Evolutionary conservation across 108 stramenopile genomes (phyloP).

Genomic region (Skeletonema marinoi): DNA sequence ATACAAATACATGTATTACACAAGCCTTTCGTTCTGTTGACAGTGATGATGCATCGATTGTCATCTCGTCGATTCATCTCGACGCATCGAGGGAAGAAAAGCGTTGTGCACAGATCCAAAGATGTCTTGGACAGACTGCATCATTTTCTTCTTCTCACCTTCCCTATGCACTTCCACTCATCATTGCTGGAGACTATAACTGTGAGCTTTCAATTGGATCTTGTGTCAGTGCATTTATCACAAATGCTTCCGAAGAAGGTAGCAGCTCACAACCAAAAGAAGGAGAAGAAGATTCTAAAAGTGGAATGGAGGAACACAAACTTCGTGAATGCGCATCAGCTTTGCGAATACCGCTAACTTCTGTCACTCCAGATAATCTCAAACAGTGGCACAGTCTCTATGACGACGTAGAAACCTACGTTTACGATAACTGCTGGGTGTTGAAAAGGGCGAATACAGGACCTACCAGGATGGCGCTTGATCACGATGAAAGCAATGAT

Average conservation of each 20-base stretch:
- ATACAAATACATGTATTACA: constrained; percentile 42
- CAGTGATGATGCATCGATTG: constrained; percentile 33
- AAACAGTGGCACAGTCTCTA: constrained; percentile 45
- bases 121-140: constrained; percentile 30
- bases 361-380: constrained; percentile 32
- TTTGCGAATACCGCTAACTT: constrained; percentile 21
- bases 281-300: not conserved
- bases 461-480: constrained; percentile 47
- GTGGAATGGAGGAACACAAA: not conserved
- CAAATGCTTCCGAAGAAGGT: not conserved
- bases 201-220: constrained; percentile 49
- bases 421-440: constrained; percentile 26
- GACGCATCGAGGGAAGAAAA: constrained; percentile 54
- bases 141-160: constrained; percentile 6
- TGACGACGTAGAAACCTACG: constrained; percentile 20
- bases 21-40: constrained; percentile 19
- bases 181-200: constrained; percentile 63
- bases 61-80: constrained; percentile 54
- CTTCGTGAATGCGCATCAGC: constrained; percentile 36
- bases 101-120: constrained; percentile 39
- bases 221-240: constrained; percentile 46
- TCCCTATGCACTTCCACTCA: constrained; percentile 14
- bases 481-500: constrained; percentile 34
- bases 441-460: constrained; percentile 40
- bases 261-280: not conserved